Percentiles rank a stretch among this genome's conserved stretches.
Evolutionary conservation across 2,329 filamentous ascomycete species (phyloP).

Genomic region (Aspergillus alliaceus): DNA sequence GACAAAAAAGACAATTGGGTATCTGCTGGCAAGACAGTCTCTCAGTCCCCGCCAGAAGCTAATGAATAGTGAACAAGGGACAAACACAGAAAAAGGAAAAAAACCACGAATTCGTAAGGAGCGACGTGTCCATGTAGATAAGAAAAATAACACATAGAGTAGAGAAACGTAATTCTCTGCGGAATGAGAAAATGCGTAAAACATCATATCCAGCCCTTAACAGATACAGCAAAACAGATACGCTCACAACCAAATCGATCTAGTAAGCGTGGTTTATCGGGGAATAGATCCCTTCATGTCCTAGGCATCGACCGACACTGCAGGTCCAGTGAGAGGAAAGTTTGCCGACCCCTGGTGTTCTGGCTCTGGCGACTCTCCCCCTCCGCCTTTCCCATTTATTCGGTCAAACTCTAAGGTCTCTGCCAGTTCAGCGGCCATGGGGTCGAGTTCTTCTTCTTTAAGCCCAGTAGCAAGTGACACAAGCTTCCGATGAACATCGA

Average conservation of each 20-base stretch:
- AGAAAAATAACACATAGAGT: conserved; percentile 17
- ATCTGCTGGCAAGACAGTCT: conserved; percentile 32
- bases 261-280: neutral
- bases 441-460: conserved; percentile 49
- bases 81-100: neutral
- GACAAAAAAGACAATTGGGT: conserved; percentile 26
- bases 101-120: conserved; percentile 4
- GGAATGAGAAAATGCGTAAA: neutral
- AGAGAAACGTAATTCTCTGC: neutral
- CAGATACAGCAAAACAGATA: neutral
- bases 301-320: conserved; percentile 36
- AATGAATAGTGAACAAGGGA: neutral
- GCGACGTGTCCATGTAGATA: conserved; percentile 8
- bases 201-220: neutral
- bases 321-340: conserved; percentile 25
- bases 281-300: neutral
- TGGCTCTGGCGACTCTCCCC: conserved; percentile 28
- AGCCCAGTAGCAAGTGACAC: conserved; percentile 49
- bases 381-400: conserved; percentile 36
- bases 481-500: conserved; percentile 48
- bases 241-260: conserved; percentile 1
- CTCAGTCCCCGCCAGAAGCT: conserved; percentile 20
- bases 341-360: conserved; percentile 28
- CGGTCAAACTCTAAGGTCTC: conserved; percentile 47
- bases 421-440: conserved; percentile 47